phyloP scores from a whole-genome alignment of 108 stramenopile genomes.

The Pseudonitzschia multistriata region DNA sequence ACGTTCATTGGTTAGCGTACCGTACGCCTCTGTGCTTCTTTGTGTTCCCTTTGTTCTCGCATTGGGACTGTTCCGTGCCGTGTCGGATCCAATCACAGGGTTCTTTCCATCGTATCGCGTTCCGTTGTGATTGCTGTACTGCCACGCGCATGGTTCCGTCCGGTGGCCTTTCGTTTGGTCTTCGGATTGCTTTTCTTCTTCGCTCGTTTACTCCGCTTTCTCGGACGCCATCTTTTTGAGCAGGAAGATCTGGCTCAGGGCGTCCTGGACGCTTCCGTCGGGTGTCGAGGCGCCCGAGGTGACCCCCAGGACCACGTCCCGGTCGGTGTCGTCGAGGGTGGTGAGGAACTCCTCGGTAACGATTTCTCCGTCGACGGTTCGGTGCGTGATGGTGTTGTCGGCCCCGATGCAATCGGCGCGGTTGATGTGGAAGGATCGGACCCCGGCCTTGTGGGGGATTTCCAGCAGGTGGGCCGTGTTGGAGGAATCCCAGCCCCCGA shows the following conservation, averaged over 20 bases:
- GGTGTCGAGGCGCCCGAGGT: slow-evolving; percentile 94
- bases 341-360: slow-evolving; percentile 78
- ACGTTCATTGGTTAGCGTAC: no score
- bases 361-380: slow-evolving; percentile 80
- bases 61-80: no score
- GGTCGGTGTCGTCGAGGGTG: slow-evolving; percentile 40
- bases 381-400: slow-evolving; percentile 88
- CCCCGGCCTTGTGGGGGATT: slow-evolving; percentile 80
- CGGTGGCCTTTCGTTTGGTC: no score
- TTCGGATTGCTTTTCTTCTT: no score
- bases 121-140: no score
- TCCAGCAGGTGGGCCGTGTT: slow-evolving; percentile 96
- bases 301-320: slow-evolving; percentile 87
- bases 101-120: no score
- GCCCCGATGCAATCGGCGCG: slow-evolving; percentile 83
- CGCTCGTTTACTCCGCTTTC: neutral
- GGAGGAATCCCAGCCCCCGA: slow-evolving; percentile 97
- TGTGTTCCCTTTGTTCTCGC: no score
- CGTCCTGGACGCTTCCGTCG: slow-evolving; percentile 84
- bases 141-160: no score
- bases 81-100: no score
- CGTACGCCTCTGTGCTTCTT: no score
- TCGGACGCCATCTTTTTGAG: slow-evolving; percentile 57
- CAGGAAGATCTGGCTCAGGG: slow-evolving; percentile 83
- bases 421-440: slow-evolving; percentile 93